Conservation (phyloP, 148 eudicot species). For the Linanthus parryae region DNA sequence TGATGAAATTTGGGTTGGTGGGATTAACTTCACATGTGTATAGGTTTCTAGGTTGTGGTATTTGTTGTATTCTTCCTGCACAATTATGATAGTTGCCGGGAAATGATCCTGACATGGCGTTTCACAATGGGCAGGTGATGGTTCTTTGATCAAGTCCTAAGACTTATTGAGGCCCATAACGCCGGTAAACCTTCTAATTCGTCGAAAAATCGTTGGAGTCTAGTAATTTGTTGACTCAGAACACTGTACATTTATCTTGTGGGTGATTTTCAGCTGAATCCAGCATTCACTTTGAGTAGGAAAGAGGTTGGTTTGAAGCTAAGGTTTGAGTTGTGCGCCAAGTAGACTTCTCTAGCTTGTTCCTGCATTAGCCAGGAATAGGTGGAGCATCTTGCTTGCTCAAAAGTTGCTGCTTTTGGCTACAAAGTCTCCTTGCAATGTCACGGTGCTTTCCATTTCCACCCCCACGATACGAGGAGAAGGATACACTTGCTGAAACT, state of each 20-base stretch:
- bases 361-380: slow-evolving; percentile 24
- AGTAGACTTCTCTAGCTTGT: slow-evolving; percentile 20
- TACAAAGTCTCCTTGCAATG: slow-evolving; percentile 26
- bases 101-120: slow-evolving; percentile 21
- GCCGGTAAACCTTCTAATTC: slow-evolving; percentile 10
- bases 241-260: slow-evolving; percentile 1
- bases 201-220: slow-evolving; percentile 8
- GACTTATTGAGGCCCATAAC: slow-evolving; percentile 14
- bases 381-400: slow-evolving; percentile 19
- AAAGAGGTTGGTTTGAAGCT: slow-evolving; percentile 4
- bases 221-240: not conserved
- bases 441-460: slow-evolving; percentile 76
- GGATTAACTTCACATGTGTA: slow-evolving; percentile 2
- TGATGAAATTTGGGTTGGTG: no score
- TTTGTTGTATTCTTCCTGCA: slow-evolving; percentile 7
- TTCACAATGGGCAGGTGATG: slow-evolving; percentile 29
- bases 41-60: slow-evolving; percentile 11
- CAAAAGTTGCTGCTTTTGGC: slow-evolving; percentile 10
- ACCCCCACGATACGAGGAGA: slow-evolving; percentile 59
- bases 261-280: slow-evolving; percentile 7
- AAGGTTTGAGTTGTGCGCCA: slow-evolving; percentile 9
- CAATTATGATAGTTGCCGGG: not conserved
- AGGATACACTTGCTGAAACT: slow-evolving; percentile 32
- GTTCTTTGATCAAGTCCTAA: slow-evolving; percentile 3
- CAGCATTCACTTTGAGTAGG: not conserved